Evolutionary conservation across 306 rosid genomes (phyloP), one percentile per base, ranked within the genome.

Genomic region (Vigna angularis): DNA sequence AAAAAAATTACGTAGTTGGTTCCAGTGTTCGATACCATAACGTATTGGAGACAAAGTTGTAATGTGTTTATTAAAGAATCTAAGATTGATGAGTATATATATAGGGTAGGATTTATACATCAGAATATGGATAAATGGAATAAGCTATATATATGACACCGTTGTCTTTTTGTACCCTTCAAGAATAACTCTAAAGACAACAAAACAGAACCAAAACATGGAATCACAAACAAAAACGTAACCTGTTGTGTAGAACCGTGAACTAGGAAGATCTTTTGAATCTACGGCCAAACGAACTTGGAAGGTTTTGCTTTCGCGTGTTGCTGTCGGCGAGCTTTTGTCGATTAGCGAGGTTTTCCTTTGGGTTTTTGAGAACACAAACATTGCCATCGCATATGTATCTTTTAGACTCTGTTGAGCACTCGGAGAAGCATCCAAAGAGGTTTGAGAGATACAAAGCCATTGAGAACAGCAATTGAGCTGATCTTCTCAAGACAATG

Each of bases 311-410:
- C 52, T 79, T 79, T 50, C 20, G 64, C 53, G 79, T 79, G 30
- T n/a, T 58, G 65, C 0, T 72, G 42, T 17, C 5, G 38, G 79
- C n/a, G 30, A 73, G 5, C 51, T 14, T 47, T 32, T 68, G 68
- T 14, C 1, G 42, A 9, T 69, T 50, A 0, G 4, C 12, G 20
- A 36, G 6, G 49, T 36, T 62, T 45, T 70, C 61, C 42, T 61
- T 51, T 0, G 48, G 80, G 12, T 67, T 48, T 47, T 70, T 87
- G 0, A 90, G 82, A 71, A 86, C 82, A 71, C 97, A 90, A 61
- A 79, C 89, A 78, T 90, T 83, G 6, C 92, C 93, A 30, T 89
- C 78, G 76, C 97, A 92, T 36, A 73, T 48, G 66, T 70, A 86
- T 34, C 70, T 68, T 44, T 87, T 84, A 12, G 88, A 74, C 44